Evolutionary conservation across 2,329 filamentous ascomycete genomes (phyloP), one percentile per base, ranked within the genome.

Genomic region (Mycosphaerella sp.): DNA sequence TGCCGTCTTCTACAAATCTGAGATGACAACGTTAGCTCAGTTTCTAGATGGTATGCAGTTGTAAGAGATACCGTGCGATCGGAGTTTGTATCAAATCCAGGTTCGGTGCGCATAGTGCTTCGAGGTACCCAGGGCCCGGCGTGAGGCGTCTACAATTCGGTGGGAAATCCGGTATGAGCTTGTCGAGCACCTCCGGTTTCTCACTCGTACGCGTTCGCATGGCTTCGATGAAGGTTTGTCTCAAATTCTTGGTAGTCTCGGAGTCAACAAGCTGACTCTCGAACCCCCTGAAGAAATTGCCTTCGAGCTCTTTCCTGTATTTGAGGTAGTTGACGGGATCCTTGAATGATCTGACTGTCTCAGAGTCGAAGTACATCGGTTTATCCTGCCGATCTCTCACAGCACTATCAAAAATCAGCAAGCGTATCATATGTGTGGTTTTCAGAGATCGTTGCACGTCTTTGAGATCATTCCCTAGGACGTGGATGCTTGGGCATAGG

Each of bases 241-340:
- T 69, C 3, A 69, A 66, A 2, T 66, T 65, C 7, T 61, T 56
- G 41, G 72, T 69, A 8, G 70, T 59, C 1, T 68, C 63, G 0
- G 72, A 73, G n/a, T 68, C 72, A 32, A 69, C 65, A 2, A 74
- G 58, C 57, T 72, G 68, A 5, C 66, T 65, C 3, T 66, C 62
- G 48, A 73, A 75, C 0, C 66, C 73, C 6, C 80, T 72, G 75
- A 83, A 89, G 67, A 84, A 88, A 45, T 79, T 80, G 17, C 77
- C 70, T 55, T 75, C 73, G 5, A 74, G 60, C 4, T 70, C 66
- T 57, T 73, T 74, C 1, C 73, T 66, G 54, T 69, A 75, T 2
- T 65, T 57, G 2, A 85, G 69, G 62, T 89, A 89, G 2, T 71
- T 74, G 2, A 80, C 71, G 0, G 84, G 81, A 58, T 88, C 75